phyloP scores from a whole-genome alignment of 805 yeast species.

The Lipomyces kockii region DNA sequence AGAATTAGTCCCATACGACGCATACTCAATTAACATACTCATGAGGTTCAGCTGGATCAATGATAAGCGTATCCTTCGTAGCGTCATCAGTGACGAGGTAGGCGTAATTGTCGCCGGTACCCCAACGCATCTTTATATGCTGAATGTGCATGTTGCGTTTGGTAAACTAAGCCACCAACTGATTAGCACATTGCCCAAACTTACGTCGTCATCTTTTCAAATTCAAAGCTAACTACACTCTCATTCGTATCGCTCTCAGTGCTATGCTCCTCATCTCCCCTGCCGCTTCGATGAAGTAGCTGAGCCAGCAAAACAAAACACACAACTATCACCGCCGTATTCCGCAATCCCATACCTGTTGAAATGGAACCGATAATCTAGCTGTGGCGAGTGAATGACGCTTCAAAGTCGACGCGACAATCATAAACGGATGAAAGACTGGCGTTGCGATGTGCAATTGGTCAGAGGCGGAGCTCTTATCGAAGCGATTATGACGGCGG shows the following conservation, averaged over 20 bases:
- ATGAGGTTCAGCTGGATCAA: conserved; percentile 89
- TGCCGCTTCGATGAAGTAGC: neutral
- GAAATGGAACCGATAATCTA: neutral
- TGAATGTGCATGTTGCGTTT: conserved; percentile 75
- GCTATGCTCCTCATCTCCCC: neutral
- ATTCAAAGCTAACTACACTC: neutral
- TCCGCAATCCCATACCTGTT: conserved; percentile 6
- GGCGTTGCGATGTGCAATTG: neutral
- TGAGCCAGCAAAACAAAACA: neutral
- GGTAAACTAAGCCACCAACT: neutral
- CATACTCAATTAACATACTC: conserved; percentile 50
- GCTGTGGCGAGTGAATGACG: neutral
- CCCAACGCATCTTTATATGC: conserved; percentile 93
- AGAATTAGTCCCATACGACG: neutral
- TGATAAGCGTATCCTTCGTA: conserved; percentile 72
- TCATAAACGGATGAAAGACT: neutral
- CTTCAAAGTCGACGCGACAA: conserved; percentile 1
- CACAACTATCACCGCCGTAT: neutral
- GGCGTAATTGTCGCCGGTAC: conserved; percentile 87
- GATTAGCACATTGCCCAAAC: neutral
- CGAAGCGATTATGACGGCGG: no score
- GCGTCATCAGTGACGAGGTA: conserved; percentile 74
- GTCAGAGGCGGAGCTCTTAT: neutral
- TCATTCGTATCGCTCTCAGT: neutral
- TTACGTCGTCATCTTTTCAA: neutral